phyloP scores from a whole-genome alignment of 1,284 basidiomycete species.

The Agaricales sp. region DNA sequence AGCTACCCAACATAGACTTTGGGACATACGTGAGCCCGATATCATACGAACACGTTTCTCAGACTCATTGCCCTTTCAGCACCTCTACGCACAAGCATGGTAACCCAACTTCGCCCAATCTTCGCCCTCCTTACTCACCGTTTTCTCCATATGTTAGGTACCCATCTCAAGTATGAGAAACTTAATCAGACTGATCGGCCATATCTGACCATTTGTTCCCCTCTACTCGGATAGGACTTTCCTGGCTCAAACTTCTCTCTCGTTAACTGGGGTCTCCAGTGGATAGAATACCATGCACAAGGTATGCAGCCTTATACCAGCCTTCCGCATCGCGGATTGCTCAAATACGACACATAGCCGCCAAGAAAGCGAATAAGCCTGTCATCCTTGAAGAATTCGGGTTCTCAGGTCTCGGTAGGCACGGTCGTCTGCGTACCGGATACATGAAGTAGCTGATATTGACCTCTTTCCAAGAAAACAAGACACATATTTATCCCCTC shows the following conservation, averaged over 20 bases:
- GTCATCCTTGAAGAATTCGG: slow-evolving; percentile 48
- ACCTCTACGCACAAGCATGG: slow-evolving; percentile 45
- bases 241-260: slow-evolving; percentile 41
- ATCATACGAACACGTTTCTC: slow-evolving; percentile 2
- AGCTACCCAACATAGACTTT: slow-evolving; percentile 44
- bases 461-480: slow-evolving; percentile 28
- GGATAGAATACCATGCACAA: slow-evolving; percentile 38
- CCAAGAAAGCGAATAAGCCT: slow-evolving; percentile 38
- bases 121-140: neutral
- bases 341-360: slow-evolving; percentile 23
- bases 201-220: neutral
- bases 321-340: neutral
- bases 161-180: no score
- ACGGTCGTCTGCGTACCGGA: slow-evolving; percentile 3
- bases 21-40: slow-evolving; percentile 34
- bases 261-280: slow-evolving; percentile 39
- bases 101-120: slow-evolving; percentile 12
- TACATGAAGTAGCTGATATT: neutral
- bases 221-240: no score
- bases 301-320: slow-evolving; percentile 18
- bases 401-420: slow-evolving; percentile 28
- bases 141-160: slow-evolving; percentile 20
- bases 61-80: slow-evolving; percentile 21
- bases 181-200: no score
- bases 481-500: slow-evolving; percentile 35